Percentiles rank a stretch among this genome's conserved stretches.
These are phyloP conservation scores for Singerocomus rubriflavus DNA, from an alignment of 1,284 basidiomycete genomes.

Conservation along the genomic window DNA sequence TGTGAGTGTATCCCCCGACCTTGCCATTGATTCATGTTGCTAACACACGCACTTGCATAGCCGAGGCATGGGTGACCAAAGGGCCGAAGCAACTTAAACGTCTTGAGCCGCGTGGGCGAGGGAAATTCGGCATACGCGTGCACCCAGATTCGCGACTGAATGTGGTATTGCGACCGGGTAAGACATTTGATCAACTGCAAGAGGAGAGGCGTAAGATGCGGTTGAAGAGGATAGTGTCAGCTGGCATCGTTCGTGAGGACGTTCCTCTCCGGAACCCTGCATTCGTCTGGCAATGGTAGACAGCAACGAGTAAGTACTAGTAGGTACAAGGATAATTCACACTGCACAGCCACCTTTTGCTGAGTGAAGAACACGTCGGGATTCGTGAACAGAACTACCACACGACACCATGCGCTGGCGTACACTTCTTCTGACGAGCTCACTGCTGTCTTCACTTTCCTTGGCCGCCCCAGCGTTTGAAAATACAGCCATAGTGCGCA, in stretches of 20 bases:
- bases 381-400: constrained; percentile 15
- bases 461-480: constrained; percentile 59
- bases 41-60: constrained; percentile 38
- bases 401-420: constrained; percentile 41
- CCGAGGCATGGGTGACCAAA: constrained; percentile 93
- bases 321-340: too few relatives aligned
- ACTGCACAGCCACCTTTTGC: constrained; percentile 12
- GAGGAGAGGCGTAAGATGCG: constrained; percentile 63
- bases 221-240: constrained; percentile 74
- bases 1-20: constrained; percentile 41
- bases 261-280: constrained; percentile 74
- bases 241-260: constrained; percentile 77
- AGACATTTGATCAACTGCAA: constrained; percentile 71
- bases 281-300: constrained; percentile 82
- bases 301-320: neutral
- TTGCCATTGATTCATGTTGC: neutral
- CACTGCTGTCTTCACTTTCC: constrained; percentile 30
- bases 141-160: constrained; percentile 78
- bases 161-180: constrained; percentile 82
- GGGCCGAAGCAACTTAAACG: constrained; percentile 65
- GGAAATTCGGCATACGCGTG: constrained; percentile 74
- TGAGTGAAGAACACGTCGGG: constrained; percentile 18
- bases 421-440: constrained; percentile 38
- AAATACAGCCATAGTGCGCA: constrained; percentile 84
- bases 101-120: constrained; percentile 86